These are phyloP conservation scores for Cicer bijugum DNA, from an alignment of 306 rosid species.

Conservation along the genomic window DNA sequence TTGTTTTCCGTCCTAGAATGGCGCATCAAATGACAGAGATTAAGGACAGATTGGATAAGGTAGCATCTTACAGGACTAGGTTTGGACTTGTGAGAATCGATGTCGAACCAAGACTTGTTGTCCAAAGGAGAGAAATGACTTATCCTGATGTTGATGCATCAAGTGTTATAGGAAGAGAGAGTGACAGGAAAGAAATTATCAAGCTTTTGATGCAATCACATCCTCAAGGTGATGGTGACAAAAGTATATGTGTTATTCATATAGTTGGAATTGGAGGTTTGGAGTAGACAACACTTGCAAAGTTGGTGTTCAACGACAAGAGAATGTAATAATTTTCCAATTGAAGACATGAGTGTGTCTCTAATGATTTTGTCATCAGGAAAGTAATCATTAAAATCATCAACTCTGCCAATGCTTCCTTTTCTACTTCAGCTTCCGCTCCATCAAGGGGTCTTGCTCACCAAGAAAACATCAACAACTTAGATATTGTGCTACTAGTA, in stretches of 20 bases:
- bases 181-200: neutral
- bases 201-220: slow-evolving; percentile 4
- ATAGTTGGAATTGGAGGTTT: slow-evolving; percentile 32
- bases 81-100: neutral
- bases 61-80: neutral
- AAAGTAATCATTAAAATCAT: no score
- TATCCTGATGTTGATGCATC: neutral
- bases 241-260: neutral
- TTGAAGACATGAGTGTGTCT: no score
- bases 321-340: neutral
- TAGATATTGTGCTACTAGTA: neutral
- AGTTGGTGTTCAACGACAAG: neutral
- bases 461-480: neutral
- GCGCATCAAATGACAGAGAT: neutral
- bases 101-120: neutral
- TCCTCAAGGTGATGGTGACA: neutral
- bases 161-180: neutral
- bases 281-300: slow-evolving; percentile 35
- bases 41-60: neutral
- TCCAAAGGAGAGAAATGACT: neutral
- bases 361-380: neutral
- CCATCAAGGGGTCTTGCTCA: neutral
- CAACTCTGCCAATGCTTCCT: no score
- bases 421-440: no score
- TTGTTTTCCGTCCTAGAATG: neutral